phyloP scores from a whole-genome alignment of 306 rosid species.

The Inga laurina region DNA sequence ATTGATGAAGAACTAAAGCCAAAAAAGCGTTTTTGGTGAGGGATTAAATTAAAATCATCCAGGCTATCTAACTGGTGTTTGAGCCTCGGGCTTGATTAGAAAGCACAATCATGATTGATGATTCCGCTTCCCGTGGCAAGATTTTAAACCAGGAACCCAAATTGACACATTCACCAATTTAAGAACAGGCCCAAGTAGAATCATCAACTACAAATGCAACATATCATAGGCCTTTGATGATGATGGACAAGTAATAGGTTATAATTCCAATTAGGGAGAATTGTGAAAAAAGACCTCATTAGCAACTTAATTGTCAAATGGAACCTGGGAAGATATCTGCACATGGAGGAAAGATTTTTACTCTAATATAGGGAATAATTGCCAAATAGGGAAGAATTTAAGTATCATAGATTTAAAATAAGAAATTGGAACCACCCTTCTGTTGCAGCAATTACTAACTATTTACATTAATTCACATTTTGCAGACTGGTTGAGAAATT shows the following conservation, averaged over 20 bases:
- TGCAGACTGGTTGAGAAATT: background rate
- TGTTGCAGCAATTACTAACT: background rate
- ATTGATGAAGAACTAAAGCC: background rate
- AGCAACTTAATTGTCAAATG: no score
- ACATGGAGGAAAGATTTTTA: no score
- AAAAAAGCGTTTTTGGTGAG: background rate
- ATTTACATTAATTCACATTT: background rate
- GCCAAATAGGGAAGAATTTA: background rate
- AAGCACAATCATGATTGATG: background rate
- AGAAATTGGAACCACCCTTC: no score
- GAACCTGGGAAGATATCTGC: no score
- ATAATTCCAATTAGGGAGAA: background rate
- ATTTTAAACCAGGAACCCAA: background rate
- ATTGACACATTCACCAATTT: background rate
- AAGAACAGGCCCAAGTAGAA: background rate
- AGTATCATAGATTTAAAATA: no score
- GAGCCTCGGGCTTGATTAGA: constrained; percentile 20
- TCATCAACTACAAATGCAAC: background rate
- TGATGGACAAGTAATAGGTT: constrained; percentile 18
- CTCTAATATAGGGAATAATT: no score
- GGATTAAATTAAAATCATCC: background rate
- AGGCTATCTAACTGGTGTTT: background rate
- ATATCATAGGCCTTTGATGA: background rate
- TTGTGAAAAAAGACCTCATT: no score
- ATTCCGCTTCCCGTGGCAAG: background rate